Conservation (phyloP, 2,329 filamentous ascomycete genomes). For the Mycosphaerelloides madeirae region DNA sequence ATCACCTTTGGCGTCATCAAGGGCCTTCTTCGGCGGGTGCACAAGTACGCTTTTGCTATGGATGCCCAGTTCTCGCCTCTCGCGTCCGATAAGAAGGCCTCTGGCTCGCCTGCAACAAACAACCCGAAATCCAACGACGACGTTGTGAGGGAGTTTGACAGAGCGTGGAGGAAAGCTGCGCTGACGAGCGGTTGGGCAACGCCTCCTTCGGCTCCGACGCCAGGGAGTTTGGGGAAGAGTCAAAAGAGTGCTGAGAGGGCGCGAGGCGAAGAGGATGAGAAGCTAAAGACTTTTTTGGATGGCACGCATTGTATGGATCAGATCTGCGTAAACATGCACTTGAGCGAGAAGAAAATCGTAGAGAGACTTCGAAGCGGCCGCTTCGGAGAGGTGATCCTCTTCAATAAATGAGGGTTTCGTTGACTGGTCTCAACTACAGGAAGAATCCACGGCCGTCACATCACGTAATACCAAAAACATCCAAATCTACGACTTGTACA, state of each 20-base stretch:
- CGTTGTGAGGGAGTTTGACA: constrained; percentile 24
- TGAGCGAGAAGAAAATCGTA: constrained; percentile 67
- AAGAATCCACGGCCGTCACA: no score
- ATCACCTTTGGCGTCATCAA: constrained; percentile 97
- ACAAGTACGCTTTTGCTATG: constrained; percentile 73
- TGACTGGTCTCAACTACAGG: no score
- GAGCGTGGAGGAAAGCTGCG: constrained; percentile 33
- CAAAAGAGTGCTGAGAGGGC: constrained; percentile 15
- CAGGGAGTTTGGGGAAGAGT: constrained; percentile 32
- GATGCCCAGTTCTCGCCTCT: constrained; percentile 10
- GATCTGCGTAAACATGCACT: constrained; percentile 70
- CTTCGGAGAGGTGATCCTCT: constrained; percentile 29
- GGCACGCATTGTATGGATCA: constrained; percentile 75
- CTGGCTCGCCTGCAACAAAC: constrained; percentile 1
- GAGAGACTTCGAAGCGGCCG: constrained; percentile 57
- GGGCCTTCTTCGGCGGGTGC: constrained; percentile 80
- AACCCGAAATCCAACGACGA: constrained; percentile 17
- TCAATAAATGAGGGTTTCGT: constrained; percentile 29
- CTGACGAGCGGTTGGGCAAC: constrained; percentile 28
- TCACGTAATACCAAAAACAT: no score
- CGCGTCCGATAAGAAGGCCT: constrained; percentile 11
- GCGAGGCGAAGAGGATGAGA: constrained; percentile 37
- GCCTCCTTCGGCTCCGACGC: constrained; percentile 24
- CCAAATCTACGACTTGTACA: constrained; percentile 1
- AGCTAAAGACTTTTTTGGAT: constrained; percentile 64